These are phyloP conservation scores for Withania somnifera DNA, from an alignment of 305 asterid genomes.

Conservation along the genomic window DNA sequence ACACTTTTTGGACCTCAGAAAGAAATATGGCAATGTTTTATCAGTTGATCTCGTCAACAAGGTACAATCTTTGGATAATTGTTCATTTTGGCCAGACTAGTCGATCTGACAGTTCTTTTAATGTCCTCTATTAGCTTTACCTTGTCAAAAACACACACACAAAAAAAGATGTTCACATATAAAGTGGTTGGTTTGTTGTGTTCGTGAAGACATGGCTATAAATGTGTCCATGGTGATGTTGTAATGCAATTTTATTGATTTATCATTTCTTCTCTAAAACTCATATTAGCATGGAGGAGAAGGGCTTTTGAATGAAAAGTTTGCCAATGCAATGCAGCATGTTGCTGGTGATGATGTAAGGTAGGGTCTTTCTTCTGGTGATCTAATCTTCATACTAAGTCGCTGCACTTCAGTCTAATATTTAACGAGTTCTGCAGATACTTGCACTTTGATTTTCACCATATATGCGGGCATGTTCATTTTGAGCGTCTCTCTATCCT, in stretches of 20 bases:
- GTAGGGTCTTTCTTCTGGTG: slow-evolving; percentile 23
- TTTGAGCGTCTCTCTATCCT: slow-evolving; percentile 94
- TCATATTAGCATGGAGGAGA: slow-evolving; percentile 80
- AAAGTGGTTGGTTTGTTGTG: too few species aligned
- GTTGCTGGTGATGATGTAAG: slow-evolving; percentile 79
- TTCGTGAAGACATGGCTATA: too few species aligned
- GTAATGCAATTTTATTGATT: background rate
- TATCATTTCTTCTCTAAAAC: background rate
- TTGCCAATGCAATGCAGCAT: slow-evolving; percentile 66
- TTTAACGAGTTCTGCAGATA: slow-evolving; percentile 48
- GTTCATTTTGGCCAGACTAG: background rate
- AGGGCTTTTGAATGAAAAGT: slow-evolving; percentile 75
- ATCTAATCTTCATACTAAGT: background rate
- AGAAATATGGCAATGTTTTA: slow-evolving; percentile 91
- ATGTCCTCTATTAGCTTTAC: too few species aligned
- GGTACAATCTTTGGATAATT: slow-evolving; percentile 40
- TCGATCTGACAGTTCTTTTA: background rate
- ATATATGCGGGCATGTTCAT: slow-evolving; percentile 92
- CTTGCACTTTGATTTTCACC: slow-evolving; percentile 94
- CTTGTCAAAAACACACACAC: too few species aligned
- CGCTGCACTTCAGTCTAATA: slow-evolving; percentile 9
- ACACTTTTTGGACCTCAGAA: slow-evolving; percentile 86
- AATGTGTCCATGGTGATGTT: too few species aligned
- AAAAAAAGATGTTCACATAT: too few species aligned
- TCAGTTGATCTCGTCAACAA: slow-evolving; percentile 84